These are phyloP conservation scores for Sphaerulina vaccinii DNA, from an alignment of 2,329 filamentous ascomycete genomes.

Conservation along the genomic window DNA sequence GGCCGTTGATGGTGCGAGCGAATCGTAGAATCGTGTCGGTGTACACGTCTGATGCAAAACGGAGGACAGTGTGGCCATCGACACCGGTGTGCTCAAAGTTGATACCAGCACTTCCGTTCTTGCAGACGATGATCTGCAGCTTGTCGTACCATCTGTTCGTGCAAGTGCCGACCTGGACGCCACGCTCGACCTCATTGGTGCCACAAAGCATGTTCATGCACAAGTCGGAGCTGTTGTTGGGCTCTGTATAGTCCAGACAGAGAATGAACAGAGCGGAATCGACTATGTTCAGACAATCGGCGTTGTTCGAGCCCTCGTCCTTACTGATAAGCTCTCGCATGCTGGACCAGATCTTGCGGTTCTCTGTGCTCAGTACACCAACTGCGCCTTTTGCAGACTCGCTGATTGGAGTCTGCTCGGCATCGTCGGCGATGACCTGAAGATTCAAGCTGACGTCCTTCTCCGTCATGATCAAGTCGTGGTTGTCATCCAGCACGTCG, in stretches of 20 bases:
- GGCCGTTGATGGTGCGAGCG: conserved; percentile 90
- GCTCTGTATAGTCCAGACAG: conserved; percentile 90
- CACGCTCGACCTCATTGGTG: conserved; percentile 84
- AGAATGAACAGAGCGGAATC: conserved; percentile 91
- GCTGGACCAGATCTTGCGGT: conserved; percentile 92
- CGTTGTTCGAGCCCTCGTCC: conserved; percentile 88
- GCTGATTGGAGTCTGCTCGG: conserved; percentile 82
- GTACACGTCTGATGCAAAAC: conserved; percentile 94
- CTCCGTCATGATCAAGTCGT: conserved; percentile 95
- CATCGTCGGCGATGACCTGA: conserved; percentile 88
- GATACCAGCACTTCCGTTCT: conserved; percentile 96
- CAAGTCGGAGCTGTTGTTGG: conserved; percentile 74
- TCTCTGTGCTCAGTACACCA: conserved; percentile 92
- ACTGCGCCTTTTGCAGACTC: conserved; percentile 93
- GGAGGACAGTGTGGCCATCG: conserved; percentile 92
- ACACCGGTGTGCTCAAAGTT: conserved; percentile 99
- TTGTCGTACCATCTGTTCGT: conserved; percentile 99
- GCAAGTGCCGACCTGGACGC: conserved; percentile 94
- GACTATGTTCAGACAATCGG: conserved; percentile 91
- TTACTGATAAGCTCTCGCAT: conserved; percentile 82
- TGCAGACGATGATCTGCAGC: conserved; percentile 97
- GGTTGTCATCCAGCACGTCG: conserved; percentile 90
- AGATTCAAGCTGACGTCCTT: conserved; percentile 89
- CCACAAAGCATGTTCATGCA: conserved; percentile 99
- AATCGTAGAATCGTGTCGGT: conserved; percentile 97